These are phyloP conservation scores for Cyclostephanos tholiformis DNA, from an alignment of 108 stramenopile genomes.

Conservation along the genomic window DNA sequence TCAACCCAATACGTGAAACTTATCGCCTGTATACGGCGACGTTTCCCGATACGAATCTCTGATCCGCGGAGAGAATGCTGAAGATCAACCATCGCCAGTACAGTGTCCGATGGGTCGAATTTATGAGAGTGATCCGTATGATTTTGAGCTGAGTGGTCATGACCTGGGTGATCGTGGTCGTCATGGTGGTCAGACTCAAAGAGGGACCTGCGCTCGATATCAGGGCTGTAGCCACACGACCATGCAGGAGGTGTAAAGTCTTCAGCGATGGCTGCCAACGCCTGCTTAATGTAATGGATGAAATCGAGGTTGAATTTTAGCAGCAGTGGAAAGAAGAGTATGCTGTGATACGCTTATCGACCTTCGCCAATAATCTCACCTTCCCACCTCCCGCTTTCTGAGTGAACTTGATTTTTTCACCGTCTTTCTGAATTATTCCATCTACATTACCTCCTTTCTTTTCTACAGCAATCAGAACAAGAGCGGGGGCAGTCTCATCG, in stretches of 20 bases:
- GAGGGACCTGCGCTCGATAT: too few species aligned
- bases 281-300: background rate
- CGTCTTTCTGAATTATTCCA: background rate
- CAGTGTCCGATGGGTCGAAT: background rate
- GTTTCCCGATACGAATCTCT: background rate
- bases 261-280: background rate
- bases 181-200: too few species aligned
- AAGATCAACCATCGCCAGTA: background rate
- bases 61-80: slow-evolving; percentile 2
- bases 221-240: slow-evolving; percentile 4
- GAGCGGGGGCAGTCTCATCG: background rate
- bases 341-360: too few species aligned
- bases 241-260: slow-evolving; percentile 2
- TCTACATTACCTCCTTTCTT: background rate
- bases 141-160: background rate
- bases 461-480: background rate
- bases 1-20: background rate
- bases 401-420: background rate
- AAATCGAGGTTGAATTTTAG: too few species aligned
- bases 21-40: background rate
- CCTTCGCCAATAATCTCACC: background rate
- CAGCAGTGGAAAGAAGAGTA: too few species aligned
- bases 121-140: background rate
- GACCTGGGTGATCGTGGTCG: background rate
- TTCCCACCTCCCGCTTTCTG: background rate